Evolutionary conservation across 1,284 basidiomycete genomes (phyloP).

Genomic region (Marasmius sp.): DNA sequence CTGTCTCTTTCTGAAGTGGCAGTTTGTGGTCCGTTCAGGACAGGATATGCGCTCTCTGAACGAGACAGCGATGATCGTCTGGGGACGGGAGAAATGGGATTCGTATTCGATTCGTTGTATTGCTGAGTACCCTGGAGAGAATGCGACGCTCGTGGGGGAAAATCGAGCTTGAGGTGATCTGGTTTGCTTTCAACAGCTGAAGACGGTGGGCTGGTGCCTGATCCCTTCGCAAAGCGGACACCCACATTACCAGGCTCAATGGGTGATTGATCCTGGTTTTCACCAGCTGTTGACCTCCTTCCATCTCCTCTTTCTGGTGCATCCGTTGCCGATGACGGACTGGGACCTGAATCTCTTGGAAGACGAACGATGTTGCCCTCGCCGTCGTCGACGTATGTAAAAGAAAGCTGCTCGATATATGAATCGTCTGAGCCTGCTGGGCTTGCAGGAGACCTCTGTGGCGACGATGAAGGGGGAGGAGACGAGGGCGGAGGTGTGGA

Average conservation of each 20-base stretch:
- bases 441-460: conserved; percentile 25
- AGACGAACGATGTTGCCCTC: conserved; percentile 60
- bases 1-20: conserved; percentile 19
- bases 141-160: background rate
- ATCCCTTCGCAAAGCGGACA: conserved; percentile 47
- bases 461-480: background rate
- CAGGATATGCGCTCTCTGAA: conserved; percentile 58
- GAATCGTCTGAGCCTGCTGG: conserved; percentile 56
- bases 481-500: conserved; percentile 2
- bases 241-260: background rate
- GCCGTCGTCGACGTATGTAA: conserved; percentile 63
- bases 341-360: conserved; percentile 31
- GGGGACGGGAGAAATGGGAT: conserved; percentile 35
- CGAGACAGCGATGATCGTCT: conserved; percentile 56
- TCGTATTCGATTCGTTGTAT: conserved; percentile 16
- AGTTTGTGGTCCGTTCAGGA: conserved; percentile 25
- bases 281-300: conserved; percentile 7
- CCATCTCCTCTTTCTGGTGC: background rate
- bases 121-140: conserved; percentile 2
- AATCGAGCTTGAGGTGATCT: background rate
- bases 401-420: conserved; percentile 66
- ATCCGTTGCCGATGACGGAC: conserved; percentile 4
- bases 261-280: background rate
- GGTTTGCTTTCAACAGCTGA: background rate
- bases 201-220: conserved; percentile 6